A percentile compares a stretch with the other conserved stretches of the same genome.
Conservation (phyloP, 2,329 filamentous ascomycete genomes). For the Fusarium sp. region DNA sequence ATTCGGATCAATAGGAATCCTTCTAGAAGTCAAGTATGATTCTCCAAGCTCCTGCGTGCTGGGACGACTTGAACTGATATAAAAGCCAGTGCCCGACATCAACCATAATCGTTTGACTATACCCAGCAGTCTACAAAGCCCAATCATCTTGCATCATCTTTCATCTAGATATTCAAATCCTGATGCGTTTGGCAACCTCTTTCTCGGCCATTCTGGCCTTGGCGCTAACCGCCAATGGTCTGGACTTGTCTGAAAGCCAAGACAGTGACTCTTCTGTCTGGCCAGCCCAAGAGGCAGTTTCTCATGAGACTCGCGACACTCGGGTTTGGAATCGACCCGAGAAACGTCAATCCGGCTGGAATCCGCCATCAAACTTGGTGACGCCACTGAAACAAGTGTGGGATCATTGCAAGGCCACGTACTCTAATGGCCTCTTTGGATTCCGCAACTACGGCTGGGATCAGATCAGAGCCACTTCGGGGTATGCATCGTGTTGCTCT, state of each 20-base stretch:
- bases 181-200: neutral
- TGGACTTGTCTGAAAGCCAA: constrained; percentile 2
- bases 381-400: constrained; percentile 44
- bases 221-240: neutral
- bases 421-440: constrained; percentile 37
- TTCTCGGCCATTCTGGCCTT: constrained; percentile 6
- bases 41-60: neutral
- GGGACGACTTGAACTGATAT: neutral
- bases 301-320: neutral
- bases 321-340: constrained; percentile 32
- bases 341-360: constrained; percentile 44
- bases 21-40: neutral
- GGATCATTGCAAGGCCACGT: constrained; percentile 44
- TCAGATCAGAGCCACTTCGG: constrained; percentile 44
- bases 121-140: neutral
- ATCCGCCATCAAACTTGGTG: constrained; percentile 40
- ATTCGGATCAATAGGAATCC: neutral
- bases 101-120: neutral
- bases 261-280: constrained; percentile 10
- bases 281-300: neutral
- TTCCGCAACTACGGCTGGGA: constrained; percentile 50
- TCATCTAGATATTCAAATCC: neutral
- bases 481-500: constrained; percentile 38
- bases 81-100: neutral
- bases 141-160: neutral